Base-by-base conservation (phyloP, 768 basidiomycete species). In the Rhizopogon vinicolor region DNA sequence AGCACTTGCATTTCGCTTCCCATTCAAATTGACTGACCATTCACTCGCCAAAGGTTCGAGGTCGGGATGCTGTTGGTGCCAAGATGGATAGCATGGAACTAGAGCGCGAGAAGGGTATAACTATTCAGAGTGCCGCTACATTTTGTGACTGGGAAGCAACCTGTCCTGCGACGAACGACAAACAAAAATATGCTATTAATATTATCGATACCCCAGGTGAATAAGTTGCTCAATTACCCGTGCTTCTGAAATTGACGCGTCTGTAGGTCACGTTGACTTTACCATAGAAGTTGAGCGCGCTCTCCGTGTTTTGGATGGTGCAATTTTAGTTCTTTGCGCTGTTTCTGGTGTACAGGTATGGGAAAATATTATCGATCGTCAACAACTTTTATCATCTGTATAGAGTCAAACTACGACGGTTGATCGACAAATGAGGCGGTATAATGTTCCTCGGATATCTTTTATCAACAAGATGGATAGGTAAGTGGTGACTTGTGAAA, bases 1-100 rank as follows among this genome's bases (percentile, higher is more conserved):
- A 22, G 10, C 5, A 50, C 7, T 35, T 44, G 25, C 12, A 5
- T 45, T 31, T 44, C 8, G 5, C 9, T 44, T 49, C 19, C 42
- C 51, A 25, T 52, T n/a, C 58, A 57, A 46, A 50, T 57, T n/a
- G 19, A 14, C 44, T 56, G 16, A 41, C 35, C 31, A 40, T 49
- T 44, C 14, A 14, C 9, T 16, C 14, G 41, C 3, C 56, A 12
- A 63, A 92, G 90, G 92, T 96, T 58, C 81, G 97, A 57, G 97
- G 97, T 43, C 82, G 90, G 52, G 97, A 99, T 70, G 86, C 87
- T 29, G 94, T 98, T 18, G 97, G 97, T 51, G 97, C 97, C 7
- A 99, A 99, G 78, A 99, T 99, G 97, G 97, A 99, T 72, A 92
- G 89, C 62, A 99, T 99, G 97, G 97, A 99, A 59, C 78, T 99